Evolutionary conservation across 345 rosid species (phyloP).

Genomic region (Populus pruinosa): DNA sequence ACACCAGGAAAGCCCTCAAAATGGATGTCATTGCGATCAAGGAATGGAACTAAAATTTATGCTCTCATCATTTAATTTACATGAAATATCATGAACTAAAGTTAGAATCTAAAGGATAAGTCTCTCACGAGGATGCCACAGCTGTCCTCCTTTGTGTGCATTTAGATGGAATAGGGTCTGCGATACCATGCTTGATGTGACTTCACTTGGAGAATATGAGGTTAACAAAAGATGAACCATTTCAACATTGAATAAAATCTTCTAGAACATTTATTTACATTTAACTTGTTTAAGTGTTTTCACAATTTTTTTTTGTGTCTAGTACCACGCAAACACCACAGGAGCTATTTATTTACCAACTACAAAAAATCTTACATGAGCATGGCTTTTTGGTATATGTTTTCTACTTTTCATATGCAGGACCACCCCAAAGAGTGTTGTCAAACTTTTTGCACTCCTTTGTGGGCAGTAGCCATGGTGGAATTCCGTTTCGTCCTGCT

Average conservation of each 20-base stretch:
- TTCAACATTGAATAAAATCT: background rate
- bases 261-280: background rate
- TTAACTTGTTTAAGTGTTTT: background rate
- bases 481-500: slow-evolving; percentile 80
- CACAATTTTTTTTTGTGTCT: background rate
- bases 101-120: background rate
- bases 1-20: background rate
- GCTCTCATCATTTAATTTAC: background rate
- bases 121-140: background rate
- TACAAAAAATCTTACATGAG: background rate
- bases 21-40: background rate
- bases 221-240: background rate
- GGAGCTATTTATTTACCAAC: background rate
- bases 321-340: background rate
- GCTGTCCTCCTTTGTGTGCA: background rate
- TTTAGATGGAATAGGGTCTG: background rate
- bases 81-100: background rate
- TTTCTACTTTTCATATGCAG: slow-evolving; percentile 38
- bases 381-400: background rate
- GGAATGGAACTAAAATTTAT: background rate
- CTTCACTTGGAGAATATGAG: background rate
- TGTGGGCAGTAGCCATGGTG: slow-evolving; percentile 84
- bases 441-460: slow-evolving; percentile 86
- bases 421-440: slow-evolving; percentile 90
- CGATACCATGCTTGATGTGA: background rate